Conservation (phyloP, 73 alveolate genomes). For the Paramecium sonneborni region DNA sequence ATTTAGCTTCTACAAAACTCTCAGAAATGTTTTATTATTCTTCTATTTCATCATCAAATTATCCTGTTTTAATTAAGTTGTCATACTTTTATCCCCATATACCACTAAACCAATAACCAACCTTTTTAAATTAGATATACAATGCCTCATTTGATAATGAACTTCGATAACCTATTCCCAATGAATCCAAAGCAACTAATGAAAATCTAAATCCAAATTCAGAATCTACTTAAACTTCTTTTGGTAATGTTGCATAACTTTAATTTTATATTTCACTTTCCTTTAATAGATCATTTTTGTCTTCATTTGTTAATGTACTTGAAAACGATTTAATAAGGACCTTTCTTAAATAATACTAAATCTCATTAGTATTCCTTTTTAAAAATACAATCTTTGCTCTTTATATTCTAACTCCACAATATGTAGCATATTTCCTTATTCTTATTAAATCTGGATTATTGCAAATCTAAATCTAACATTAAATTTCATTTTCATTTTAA, state of each 20-base stretch:
- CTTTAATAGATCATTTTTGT: neutral
- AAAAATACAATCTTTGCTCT: conserved; percentile 8
- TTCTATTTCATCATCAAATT: conserved; percentile 35
- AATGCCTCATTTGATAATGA: conserved; percentile 35
- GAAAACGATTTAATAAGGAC: neutral
- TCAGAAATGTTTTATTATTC: neutral
- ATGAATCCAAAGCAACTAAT: conserved; percentile 24
- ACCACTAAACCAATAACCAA: conserved; percentile 41
- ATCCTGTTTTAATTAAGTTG: neutral
- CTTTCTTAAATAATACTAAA: conserved; percentile 23
- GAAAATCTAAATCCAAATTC: conserved; percentile 46
- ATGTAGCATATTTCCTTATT: conserved; percentile 13
- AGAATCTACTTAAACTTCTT: neutral
- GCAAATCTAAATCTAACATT: neutral
- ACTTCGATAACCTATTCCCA: conserved; percentile 23
- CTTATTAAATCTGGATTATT: conserved; percentile 25
- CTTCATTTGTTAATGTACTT: neutral
- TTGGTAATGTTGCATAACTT: neutral
- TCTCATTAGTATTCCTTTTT: conserved; percentile 48
- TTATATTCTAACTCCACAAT: conserved; percentile 30
- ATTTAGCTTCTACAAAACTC: neutral
- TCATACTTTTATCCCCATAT: conserved; percentile 42
- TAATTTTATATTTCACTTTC: neutral
- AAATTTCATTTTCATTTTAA: neutral
- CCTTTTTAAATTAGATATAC: conserved; percentile 1